These are phyloP conservation scores for Crucibulum laeve DNA, from an alignment of 768 basidiomycete genomes.

Conservation along the genomic window DNA sequence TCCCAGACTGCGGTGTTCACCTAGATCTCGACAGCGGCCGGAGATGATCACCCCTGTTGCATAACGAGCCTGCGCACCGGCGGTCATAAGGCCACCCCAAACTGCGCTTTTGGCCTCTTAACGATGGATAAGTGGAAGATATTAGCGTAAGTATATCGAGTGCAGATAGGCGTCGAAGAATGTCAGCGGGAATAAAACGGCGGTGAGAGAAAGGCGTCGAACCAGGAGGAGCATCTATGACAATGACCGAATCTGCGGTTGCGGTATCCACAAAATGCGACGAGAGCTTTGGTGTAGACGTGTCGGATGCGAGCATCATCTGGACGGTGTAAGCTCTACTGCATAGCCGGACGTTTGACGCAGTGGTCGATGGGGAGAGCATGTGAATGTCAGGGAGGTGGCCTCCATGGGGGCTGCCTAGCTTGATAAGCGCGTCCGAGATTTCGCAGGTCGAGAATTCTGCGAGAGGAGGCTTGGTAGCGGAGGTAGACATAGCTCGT, in stretches of 20 bases:
- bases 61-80: constrained; percentile 70
- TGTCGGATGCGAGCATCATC: constrained; percentile 64
- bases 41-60: constrained; percentile 77
- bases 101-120: constrained; percentile 78
- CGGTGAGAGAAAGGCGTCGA: constrained; percentile 11
- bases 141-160: background rate
- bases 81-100: constrained; percentile 92
- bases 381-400: constrained; percentile 73
- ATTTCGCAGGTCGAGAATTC: constrained; percentile 74
- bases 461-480: constrained; percentile 17
- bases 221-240: constrained; percentile 77
- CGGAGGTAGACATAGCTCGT: constrained; percentile 10
- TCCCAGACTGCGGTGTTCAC: constrained; percentile 61
- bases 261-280: constrained; percentile 83
- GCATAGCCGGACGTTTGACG: constrained; percentile 37
- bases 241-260: constrained; percentile 57
- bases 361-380: constrained; percentile 38
- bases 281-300: constrained; percentile 54
- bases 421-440: constrained; percentile 85
- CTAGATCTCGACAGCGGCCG: constrained; percentile 80
- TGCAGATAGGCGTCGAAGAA: constrained; percentile 1
- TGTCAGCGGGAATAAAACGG: constrained; percentile 14
- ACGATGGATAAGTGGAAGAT: too few relatives aligned
- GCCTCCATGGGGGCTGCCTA: constrained; percentile 68
- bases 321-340: constrained; percentile 86